These are phyloP conservation scores for Tylopilus felleus DNA, from an alignment of 768 basidiomycete species.

Conservation along the genomic window DNA sequence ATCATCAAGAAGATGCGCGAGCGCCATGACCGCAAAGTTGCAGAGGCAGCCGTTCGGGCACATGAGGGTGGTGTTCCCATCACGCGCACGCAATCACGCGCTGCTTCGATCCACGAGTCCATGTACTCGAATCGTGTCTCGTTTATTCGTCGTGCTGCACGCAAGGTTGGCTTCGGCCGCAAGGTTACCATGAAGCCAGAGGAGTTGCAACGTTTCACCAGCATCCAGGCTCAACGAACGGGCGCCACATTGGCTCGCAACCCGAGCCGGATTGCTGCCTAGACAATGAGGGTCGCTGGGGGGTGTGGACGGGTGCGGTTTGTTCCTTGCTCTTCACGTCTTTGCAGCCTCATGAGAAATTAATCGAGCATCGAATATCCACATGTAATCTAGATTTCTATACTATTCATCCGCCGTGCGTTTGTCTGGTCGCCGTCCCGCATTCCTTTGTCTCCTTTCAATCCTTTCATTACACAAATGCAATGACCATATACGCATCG, in stretches of 20 bases:
- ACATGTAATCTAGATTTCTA: conserved; percentile 34
- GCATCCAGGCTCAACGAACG: conserved; percentile 78
- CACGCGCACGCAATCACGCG: conserved; percentile 84
- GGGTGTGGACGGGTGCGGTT: conserved; percentile 20
- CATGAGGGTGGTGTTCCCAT: conserved; percentile 57
- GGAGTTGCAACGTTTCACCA: conserved; percentile 82
- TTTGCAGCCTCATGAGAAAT: conserved; percentile 13
- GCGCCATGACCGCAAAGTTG: conserved; percentile 46
- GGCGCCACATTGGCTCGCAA: conserved; percentile 76
- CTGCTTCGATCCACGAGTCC: conserved; percentile 85
- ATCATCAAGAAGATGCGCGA: conserved; percentile 81
- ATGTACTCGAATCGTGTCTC: conserved; percentile 93
- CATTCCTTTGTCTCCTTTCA: conserved; percentile 16
- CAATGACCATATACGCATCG: conserved; percentile 21
- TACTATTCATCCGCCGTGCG: conserved; percentile 17
- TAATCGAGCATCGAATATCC: conserved; percentile 30
- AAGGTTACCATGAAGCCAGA: conserved; percentile 79
- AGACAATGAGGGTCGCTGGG: conserved; percentile 19
- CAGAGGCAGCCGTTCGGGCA: conserved; percentile 36
- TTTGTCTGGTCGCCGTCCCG: conserved; percentile 14
- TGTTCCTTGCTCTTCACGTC: conserved; percentile 21
- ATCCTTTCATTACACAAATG: conserved; percentile 8
- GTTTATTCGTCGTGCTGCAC: conserved; percentile 85
- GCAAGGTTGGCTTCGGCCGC: conserved; percentile 85
- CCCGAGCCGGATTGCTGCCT: conserved; percentile 59